A percentile compares a stretch with the other conserved stretches of the same genome.
Evolutionary conservation across 176 grass and related monocot species (phyloP).

Genomic region (Oryza meridionalis): DNA sequence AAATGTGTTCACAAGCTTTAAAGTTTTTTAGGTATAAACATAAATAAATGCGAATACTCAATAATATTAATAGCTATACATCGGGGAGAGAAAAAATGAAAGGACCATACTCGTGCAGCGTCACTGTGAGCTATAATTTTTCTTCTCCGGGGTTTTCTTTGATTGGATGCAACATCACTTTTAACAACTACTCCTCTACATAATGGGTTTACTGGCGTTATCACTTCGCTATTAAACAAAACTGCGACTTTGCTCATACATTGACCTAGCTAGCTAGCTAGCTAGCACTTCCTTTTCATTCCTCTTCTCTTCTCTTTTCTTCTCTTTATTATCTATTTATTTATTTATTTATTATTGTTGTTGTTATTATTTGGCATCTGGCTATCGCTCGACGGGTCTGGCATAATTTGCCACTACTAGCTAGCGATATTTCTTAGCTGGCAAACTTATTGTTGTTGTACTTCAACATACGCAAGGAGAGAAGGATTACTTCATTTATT

Average conservation of each 20-base stretch:
- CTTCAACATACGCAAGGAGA: too few relatives aligned
- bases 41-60: not conserved
- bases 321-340: too few relatives aligned
- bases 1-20: not conserved
- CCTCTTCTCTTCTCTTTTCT: not conserved
- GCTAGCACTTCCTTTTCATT: not conserved
- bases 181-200: not conserved
- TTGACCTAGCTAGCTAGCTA: not conserved
- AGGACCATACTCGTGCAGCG: not conserved
- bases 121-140: not conserved
- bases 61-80: not conserved
- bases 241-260: conserved; percentile 17
- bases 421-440: too few relatives aligned
- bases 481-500: not conserved
- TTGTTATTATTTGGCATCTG: too few relatives aligned
- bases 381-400: not conserved
- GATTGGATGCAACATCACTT: conserved; percentile 32
- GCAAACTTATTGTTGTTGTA: too few relatives aligned
- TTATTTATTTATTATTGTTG: too few relatives aligned
- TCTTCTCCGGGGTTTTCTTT: not conserved
- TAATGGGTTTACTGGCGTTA: not conserved
- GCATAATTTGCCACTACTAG: too few relatives aligned
- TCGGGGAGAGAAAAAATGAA: not conserved
- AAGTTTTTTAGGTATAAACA: not conserved
- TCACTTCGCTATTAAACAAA: conserved; percentile 38